Percentiles rank a stretch among this genome's conserved stretches.
These are phyloP conservation scores for Stephanodiscus minutulus DNA, from an alignment of 108 stramenopile genomes.

Conservation along the genomic window DNA sequence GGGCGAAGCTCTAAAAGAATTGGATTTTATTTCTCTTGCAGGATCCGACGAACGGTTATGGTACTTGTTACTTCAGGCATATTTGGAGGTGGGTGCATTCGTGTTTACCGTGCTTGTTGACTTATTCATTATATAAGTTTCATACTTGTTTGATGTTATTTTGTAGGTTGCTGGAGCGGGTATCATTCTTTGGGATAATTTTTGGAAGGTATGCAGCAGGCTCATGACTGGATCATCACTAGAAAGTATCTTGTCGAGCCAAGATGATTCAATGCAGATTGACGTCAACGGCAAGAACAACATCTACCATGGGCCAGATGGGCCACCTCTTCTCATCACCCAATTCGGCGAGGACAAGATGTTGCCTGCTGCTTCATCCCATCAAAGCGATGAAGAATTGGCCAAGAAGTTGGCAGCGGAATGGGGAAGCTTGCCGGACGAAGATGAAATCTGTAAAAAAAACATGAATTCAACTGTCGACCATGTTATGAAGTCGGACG, in stretches of 20 bases:
- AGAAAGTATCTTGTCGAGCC: conserved; percentile 50
- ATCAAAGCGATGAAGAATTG: conserved; percentile 57
- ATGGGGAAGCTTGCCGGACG: conserved; percentile 47
- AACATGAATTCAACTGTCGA: background rate
- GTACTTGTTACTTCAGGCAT: conserved; percentile 62
- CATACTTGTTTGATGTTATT: background rate
- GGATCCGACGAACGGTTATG: conserved; percentile 55
- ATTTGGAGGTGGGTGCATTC: conserved; percentile 49
- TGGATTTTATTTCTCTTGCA: conserved; percentile 49
- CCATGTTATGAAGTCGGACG: conserved; percentile 37
- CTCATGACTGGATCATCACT: conserved; percentile 68
- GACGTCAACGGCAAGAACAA: conserved; percentile 1
- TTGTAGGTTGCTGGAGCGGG: conserved; percentile 58
- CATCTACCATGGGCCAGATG: background rate
- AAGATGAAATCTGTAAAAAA: background rate
- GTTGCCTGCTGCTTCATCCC: background rate
- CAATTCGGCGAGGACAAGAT: conserved; percentile 22
- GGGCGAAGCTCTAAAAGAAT: conserved; percentile 50
- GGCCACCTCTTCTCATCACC: conserved; percentile 25
- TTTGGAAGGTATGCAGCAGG: conserved; percentile 66
- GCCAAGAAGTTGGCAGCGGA: conserved; percentile 58
- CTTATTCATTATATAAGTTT: background rate
- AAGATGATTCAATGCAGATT: conserved; percentile 7
- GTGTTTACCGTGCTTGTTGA: background rate
- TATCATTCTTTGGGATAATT: conserved; percentile 84